Evolutionary conservation across 306 rosid species (phyloP), one percentile per base, ranked within the genome.

Genomic region (Quercus suber): DNA sequence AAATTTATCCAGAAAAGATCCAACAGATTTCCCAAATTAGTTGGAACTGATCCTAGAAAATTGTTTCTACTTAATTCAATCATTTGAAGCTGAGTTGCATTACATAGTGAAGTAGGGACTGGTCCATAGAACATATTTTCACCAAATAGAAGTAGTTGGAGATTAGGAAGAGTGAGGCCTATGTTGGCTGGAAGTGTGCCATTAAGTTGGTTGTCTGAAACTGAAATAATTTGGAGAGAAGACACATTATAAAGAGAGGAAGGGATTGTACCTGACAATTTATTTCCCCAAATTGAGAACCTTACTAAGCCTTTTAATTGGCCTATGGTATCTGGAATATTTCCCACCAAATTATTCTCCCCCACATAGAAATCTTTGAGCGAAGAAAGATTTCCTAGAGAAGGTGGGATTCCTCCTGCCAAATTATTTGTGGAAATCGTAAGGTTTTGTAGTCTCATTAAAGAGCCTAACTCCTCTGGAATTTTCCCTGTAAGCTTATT

Each of bases 111-210:
- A 17, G 35, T 10, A 10, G 83, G 92, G 53, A 86, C 78, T n/a
- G 33, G 12, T 5, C 86, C 84, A 1, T 80, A 76, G 69, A 89
- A 49, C 70, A 64, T n/a, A 51, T 86, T 88, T 30, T 0, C 21
- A n/a, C 31, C 76, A 12, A 86, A 21, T 10, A 4, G 31, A 28
- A 84, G 28, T 1, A 0, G 0, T 30, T 5, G 31, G 71, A 89
- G 81, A 43, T 76, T 69, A 8, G 90, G 89, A 28, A 86, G 77
- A 20, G 61, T 82, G 18, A 31, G 23, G 63, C 86, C 88, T 72
- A 82, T 75, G 23, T 53, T 15, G 8, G 85, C 30, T 13, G 86
- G 85, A 49, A 86, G 75, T 55, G 76, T 84, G 23, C 81, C 84
- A 76, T 37, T 65, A 19, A 86, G 60, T 41, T 55, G 55, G 65